These are phyloP conservation scores for Globisporangium alternatum DNA, from an alignment of 352 stramenopile genomes.

Conservation along the genomic window DNA sequence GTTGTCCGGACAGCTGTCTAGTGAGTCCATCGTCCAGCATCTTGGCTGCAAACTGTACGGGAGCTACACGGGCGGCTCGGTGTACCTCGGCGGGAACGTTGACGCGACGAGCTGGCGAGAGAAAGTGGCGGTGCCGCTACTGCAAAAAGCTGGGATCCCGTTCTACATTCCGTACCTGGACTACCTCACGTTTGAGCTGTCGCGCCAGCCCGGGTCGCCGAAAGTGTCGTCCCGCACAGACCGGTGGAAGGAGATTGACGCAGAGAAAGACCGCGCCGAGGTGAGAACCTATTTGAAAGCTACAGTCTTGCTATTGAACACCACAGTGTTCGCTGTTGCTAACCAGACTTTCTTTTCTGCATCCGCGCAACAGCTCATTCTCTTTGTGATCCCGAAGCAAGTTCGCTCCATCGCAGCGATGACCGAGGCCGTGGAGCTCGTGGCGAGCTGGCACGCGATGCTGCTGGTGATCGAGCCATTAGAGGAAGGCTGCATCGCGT, in stretches of 20 bases:
- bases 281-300: slow-evolving; percentile 17
- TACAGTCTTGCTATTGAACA: not conserved
- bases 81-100: slow-evolving; percentile 80
- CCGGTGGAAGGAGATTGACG: slow-evolving; percentile 57
- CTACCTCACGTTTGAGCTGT: slow-evolving; percentile 64
- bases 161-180: slow-evolving; percentile 78
- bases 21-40: slow-evolving; percentile 40
- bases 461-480: slow-evolving; percentile 79
- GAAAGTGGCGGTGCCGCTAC: slow-evolving; percentile 62
- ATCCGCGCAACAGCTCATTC: slow-evolving; percentile 37
- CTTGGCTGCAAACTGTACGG: slow-evolving; percentile 42
- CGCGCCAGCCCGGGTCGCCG: slow-evolving; percentile 31
- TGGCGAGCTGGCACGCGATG: slow-evolving; percentile 64
- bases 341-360: not conserved
- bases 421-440: slow-evolving; percentile 77
- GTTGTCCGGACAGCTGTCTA: slow-evolving; percentile 11
- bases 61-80: slow-evolving; percentile 42
- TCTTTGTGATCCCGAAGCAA: slow-evolving; percentile 79
- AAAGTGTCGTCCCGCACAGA: slow-evolving; percentile 27
- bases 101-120: slow-evolving; percentile 72
- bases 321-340: not conserved
- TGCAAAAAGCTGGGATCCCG: slow-evolving; percentile 65
- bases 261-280: slow-evolving; percentile 61
- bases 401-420: slow-evolving; percentile 78
- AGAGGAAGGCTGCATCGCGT: slow-evolving; percentile 51